Evolutionary conservation across 441 rosid species (phyloP).

Genomic region (Kokia cookei): DNA sequence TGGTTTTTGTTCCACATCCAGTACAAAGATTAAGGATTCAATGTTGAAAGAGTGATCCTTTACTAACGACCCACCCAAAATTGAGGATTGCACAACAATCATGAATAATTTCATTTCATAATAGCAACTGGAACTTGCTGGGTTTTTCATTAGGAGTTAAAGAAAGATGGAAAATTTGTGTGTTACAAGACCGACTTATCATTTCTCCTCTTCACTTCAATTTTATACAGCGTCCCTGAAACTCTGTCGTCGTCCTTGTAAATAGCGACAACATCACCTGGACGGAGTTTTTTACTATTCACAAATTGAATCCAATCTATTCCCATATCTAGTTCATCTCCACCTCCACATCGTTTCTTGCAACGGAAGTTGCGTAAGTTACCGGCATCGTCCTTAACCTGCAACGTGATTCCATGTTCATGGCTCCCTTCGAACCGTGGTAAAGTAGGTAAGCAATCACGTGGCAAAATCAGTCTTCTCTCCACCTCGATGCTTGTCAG

Average conservation of each 20-base stretch:
- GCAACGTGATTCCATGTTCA: background rate
- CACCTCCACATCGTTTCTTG: background rate
- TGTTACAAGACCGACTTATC: too few species aligned
- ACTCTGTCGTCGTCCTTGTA: background rate
- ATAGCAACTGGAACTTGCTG: background rate
- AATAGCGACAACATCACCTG: background rate
- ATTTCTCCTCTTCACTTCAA: background rate
- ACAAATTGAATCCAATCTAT: background rate
- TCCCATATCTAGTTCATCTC: background rate
- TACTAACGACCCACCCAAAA: too few species aligned
- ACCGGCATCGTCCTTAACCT: background rate
- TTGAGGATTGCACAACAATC: too few species aligned
- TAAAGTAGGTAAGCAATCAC: background rate
- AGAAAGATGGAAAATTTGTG: too few species aligned
- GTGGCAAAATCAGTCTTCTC: background rate
- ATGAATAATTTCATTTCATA: background rate
- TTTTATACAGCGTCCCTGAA: background rate
- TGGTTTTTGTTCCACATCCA: too few species aligned
- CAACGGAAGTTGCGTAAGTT: background rate
- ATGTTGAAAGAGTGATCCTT: too few species aligned
- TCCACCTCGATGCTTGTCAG: background rate
- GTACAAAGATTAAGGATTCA: too few species aligned
- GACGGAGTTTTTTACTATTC: background rate
- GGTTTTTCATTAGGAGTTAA: background rate
- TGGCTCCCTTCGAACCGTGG: background rate